A percentile compares a stretch with the other conserved stretches of the same genome.
phyloP scores from a whole-genome alignment of 805 yeast species.

The Cyberlindnera subsufficiens region DNA sequence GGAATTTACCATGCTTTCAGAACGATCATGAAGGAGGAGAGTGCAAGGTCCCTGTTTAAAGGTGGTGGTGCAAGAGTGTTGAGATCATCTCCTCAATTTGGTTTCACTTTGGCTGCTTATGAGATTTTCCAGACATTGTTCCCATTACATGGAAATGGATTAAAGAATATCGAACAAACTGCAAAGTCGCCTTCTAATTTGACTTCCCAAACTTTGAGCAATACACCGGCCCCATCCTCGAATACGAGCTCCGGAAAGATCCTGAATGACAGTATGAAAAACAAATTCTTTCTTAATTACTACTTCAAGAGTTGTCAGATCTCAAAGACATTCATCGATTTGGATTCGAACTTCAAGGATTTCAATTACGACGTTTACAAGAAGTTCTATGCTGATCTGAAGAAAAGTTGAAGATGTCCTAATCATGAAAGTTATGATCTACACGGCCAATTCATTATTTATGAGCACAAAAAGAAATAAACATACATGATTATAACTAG shows the following conservation, averaged over 20 bases:
- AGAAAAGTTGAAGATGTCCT: slow-evolving; percentile 3
- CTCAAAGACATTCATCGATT: slow-evolving; percentile 54
- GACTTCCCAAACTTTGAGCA: slow-evolving; percentile 5
- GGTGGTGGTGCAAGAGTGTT: slow-evolving; percentile 94
- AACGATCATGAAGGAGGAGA: slow-evolving; percentile 77
- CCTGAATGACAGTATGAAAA: slow-evolving; percentile 14
- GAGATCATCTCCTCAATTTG: slow-evolving; percentile 96
- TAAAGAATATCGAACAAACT: slow-evolving; percentile 19
- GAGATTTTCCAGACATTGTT: slow-evolving; percentile 77
- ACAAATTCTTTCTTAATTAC: slow-evolving; percentile 30
- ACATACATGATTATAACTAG: background rate
- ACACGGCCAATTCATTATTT: slow-evolving; percentile 1
- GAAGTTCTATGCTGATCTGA: slow-evolving; percentile 28
- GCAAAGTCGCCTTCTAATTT: slow-evolving; percentile 15
- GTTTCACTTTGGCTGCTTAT: slow-evolving; percentile 95
- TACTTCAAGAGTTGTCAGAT: slow-evolving; percentile 55
- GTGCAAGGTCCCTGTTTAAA: slow-evolving; percentile 81
- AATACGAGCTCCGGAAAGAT: slow-evolving; percentile 13
- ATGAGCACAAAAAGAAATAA: background rate
- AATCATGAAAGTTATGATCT: slow-evolving; percentile 1
- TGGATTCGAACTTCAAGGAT: slow-evolving; percentile 55
- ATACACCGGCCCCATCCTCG: background rate
- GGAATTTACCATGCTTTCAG: slow-evolving; percentile 75
- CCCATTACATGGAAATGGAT: slow-evolving; percentile 44
- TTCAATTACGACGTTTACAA: slow-evolving; percentile 46